Conservation (phyloP, 768 basidiomycete species). For the Chalciporus sphaerocephalus region DNA sequence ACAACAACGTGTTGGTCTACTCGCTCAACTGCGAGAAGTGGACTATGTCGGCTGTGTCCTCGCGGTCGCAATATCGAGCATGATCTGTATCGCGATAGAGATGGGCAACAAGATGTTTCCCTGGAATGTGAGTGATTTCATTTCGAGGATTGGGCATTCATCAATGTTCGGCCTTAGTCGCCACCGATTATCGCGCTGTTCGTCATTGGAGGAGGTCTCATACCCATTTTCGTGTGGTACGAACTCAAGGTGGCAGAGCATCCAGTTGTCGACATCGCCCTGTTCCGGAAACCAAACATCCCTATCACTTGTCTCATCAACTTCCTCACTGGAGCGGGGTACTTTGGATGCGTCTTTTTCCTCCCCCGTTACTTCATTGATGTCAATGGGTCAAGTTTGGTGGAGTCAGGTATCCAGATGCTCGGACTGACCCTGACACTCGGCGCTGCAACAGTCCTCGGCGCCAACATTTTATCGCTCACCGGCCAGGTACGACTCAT, state of each 20-base stretch:
- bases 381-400: slow-evolving; percentile 30
- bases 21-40: slow-evolving; percentile 32
- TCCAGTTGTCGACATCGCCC: slow-evolving; percentile 32
- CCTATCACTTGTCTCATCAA: slow-evolving; percentile 35
- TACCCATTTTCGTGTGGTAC: slow-evolving; percentile 34
- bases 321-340: slow-evolving; percentile 36
- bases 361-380: slow-evolving; percentile 39
- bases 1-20: slow-evolving; percentile 29
- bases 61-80: slow-evolving; percentile 33
- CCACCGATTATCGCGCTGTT: slow-evolving; percentile 27
- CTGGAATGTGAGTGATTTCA: slow-evolving; percentile 26
- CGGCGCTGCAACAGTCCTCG: slow-evolving; percentile 33
- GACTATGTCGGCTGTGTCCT: slow-evolving; percentile 31
- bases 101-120: slow-evolving; percentile 37
- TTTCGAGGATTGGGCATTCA: slow-evolving; percentile 1
- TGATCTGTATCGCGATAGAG: slow-evolving; percentile 35
- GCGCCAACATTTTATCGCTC: slow-evolving; percentile 31
- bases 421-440: slow-evolving; percentile 32
- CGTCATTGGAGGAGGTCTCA: slow-evolving; percentile 28
- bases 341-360: slow-evolving; percentile 36
- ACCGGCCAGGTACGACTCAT: slow-evolving; percentile 31
- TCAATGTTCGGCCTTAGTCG: slow-evolving; percentile 19
- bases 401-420: slow-evolving; percentile 35
- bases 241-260: slow-evolving; percentile 32
- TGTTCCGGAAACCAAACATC: slow-evolving; percentile 34